Percentiles rank a stretch among this genome's conserved stretches.
These are phyloP conservation scores for Neurospora sp. DNA, from an alignment of 495 filamentous ascomycete genomes.

Conservation along the genomic window DNA sequence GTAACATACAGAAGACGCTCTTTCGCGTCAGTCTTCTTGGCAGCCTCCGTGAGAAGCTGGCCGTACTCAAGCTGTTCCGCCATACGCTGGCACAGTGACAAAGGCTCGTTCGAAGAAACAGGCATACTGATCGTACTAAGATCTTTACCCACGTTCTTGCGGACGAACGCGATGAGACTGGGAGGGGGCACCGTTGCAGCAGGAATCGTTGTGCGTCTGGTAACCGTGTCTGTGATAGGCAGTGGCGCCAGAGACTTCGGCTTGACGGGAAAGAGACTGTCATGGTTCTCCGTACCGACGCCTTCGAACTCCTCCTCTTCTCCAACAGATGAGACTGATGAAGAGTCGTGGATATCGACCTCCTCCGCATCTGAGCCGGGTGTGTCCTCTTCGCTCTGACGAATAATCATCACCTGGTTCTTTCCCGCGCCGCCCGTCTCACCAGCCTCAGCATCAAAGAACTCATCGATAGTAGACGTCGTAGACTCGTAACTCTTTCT, in stretches of 20 bases:
- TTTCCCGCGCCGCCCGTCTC: constrained; percentile 40
- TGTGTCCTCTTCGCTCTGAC: constrained; percentile 49
- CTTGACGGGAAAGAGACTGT: constrained; percentile 55
- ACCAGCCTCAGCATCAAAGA: constrained; percentile 82
- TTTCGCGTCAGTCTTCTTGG: constrained; percentile 41
- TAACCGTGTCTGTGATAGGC: constrained; percentile 52
- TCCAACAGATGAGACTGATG: constrained; percentile 52
- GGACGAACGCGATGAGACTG: constrained; percentile 83
- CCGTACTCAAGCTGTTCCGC: constrained; percentile 89
- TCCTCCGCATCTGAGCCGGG: constrained; percentile 46
- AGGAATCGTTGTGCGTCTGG: constrained; percentile 60
- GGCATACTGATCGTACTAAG: constrained; percentile 94
- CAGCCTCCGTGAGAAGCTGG: constrained; percentile 67
- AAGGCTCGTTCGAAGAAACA: constrained; percentile 89
- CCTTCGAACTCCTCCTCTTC: constrained; percentile 36
- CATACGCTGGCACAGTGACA: constrained; percentile 75
- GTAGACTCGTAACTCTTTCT: constrained; percentile 68
- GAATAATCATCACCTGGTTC: constrained; percentile 60
- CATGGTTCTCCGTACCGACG: constrained; percentile 15
- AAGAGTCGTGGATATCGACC: constrained; percentile 45
- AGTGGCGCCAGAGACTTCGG: constrained; percentile 71
- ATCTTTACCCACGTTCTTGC: constrained; percentile 98
- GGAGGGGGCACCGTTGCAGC: constrained; percentile 69
- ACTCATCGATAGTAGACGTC: constrained; percentile 67
- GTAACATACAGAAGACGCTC: constrained; percentile 76